These are phyloP conservation scores for Salix viminalis DNA, from an alignment of 345 rosid species.

Conservation along the genomic window DNA sequence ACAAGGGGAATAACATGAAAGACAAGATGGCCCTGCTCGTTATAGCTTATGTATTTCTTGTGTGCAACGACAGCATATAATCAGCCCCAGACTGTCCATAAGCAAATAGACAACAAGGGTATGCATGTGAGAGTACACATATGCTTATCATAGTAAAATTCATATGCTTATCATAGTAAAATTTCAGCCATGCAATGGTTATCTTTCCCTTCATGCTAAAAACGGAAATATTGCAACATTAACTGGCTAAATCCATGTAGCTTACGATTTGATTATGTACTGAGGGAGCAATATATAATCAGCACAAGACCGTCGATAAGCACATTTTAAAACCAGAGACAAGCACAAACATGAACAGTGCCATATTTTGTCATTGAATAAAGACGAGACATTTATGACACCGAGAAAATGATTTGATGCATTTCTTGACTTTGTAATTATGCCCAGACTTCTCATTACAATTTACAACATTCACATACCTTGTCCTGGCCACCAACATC, in stretches of 20 bases:
- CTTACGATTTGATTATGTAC: constrained; percentile 14
- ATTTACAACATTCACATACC: not conserved
- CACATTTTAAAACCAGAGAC: not conserved
- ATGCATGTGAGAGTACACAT: not conserved
- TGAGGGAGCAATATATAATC: not conserved
- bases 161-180: not conserved
- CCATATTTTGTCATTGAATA: not conserved
- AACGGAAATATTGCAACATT: constrained; percentile 14
- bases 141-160: no score
- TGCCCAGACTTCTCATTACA: not conserved
- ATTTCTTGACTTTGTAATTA: not conserved
- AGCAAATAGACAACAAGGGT: not conserved
- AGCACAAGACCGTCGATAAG: constrained; percentile 19
- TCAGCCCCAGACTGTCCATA: constrained; percentile 16
- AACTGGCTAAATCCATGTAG: constrained; percentile 1
- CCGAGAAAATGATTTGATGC: not conserved
- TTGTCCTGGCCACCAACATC: constrained; percentile 25
- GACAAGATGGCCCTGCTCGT: constrained; percentile 2
- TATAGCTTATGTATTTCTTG: constrained; percentile 28
- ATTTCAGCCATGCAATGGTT: constrained; percentile 27
- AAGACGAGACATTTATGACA: not conserved
- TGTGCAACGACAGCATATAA: constrained; percentile 8
- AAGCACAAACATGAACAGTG: not conserved
- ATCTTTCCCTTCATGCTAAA: constrained; percentile 14
- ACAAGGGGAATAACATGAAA: constrained; percentile 12